phyloP scores from a whole-genome alignment of 768 basidiomycete genomes.

The Agrocybe chaxingu region DNA sequence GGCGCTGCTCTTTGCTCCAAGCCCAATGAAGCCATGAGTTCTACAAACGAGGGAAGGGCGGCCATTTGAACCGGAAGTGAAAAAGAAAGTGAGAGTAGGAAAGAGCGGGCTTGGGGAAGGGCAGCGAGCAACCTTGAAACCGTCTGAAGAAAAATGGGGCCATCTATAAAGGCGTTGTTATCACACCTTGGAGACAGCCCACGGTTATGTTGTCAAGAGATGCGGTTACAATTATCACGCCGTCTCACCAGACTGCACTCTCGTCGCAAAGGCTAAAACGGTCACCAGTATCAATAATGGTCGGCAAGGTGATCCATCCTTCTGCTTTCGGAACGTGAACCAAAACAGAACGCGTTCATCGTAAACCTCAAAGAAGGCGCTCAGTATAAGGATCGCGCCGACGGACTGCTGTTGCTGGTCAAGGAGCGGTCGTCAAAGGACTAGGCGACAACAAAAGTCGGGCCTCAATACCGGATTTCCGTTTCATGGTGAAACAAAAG shows the following conservation, averaged over 20 bases:
- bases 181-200: constrained; percentile 51
- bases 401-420: constrained; percentile 15
- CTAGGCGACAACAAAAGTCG: constrained; percentile 2
- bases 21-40: constrained; percentile 83
- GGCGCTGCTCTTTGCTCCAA: constrained; percentile 48
- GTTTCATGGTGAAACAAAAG: constrained; percentile 16
- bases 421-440: constrained; percentile 11
- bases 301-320: constrained; percentile 61
- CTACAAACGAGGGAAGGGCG: constrained; percentile 81
- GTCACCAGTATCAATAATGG: constrained; percentile 43
- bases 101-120: constrained; percentile 26
- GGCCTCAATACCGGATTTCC: constrained; percentile 15
- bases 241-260: constrained; percentile 27
- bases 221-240: constrained; percentile 39
- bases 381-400: constrained; percentile 7
- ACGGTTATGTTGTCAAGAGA: constrained; percentile 54
- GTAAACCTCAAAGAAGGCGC: constrained; percentile 10
- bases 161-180: constrained; percentile 37
- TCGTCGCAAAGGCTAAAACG: constrained; percentile 38
- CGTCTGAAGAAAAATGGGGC: constrained; percentile 19
- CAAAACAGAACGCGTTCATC: constrained; percentile 12
- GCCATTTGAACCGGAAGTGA: constrained; percentile 44
- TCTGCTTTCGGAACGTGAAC: constrained; percentile 25
- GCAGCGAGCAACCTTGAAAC: constrained; percentile 37
- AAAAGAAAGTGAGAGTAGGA: constrained; percentile 23